Conservation (phyloP, 2,329 filamentous ascomycete genomes). For the Bretziella fagacearum region DNA sequence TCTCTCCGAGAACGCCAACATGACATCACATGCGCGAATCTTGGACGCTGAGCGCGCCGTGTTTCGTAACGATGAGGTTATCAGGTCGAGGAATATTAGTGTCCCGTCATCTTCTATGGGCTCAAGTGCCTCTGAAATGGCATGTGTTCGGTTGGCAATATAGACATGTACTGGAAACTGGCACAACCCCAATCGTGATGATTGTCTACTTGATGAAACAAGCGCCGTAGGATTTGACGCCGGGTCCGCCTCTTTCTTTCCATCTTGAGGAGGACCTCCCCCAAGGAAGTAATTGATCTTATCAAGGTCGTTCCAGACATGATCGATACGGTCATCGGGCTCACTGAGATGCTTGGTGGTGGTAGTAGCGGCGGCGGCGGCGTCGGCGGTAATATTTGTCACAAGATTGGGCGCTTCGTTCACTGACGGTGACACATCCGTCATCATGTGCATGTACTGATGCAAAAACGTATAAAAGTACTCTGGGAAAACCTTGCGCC, state of each 20-base stretch:
- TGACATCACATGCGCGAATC: constrained; percentile 74
- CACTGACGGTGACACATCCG: constrained; percentile 47
- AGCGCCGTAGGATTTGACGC: background rate
- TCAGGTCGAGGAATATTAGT: constrained; percentile 74
- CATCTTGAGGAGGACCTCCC: constrained; percentile 22
- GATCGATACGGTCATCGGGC: constrained; percentile 83
- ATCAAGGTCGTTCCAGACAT: constrained; percentile 87
- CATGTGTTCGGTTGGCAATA: constrained; percentile 69
- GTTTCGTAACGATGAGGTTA: constrained; percentile 77
- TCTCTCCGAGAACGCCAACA: constrained; percentile 79
- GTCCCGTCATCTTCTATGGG: constrained; percentile 70
- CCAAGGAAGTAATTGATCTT: constrained; percentile 88
- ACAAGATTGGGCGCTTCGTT: constrained; percentile 53
- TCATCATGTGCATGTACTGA: constrained; percentile 93
- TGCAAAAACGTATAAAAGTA: constrained; percentile 98
- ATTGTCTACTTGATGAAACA: constrained; percentile 5
- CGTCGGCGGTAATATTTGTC: constrained; percentile 47
- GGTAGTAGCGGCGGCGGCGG: constrained; percentile 19
- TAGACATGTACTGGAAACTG: constrained; percentile 71
- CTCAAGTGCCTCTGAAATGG: constrained; percentile 41
- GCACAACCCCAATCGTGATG: constrained; percentile 33
- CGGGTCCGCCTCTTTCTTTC: background rate
- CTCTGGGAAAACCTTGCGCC: constrained; percentile 76
- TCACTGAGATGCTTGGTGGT: constrained; percentile 54
- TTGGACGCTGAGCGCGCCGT: constrained; percentile 78